Evolutionary conservation across 352 stramenopile species (phyloP).

Genomic region (Phytophthora lateralis): DNA sequence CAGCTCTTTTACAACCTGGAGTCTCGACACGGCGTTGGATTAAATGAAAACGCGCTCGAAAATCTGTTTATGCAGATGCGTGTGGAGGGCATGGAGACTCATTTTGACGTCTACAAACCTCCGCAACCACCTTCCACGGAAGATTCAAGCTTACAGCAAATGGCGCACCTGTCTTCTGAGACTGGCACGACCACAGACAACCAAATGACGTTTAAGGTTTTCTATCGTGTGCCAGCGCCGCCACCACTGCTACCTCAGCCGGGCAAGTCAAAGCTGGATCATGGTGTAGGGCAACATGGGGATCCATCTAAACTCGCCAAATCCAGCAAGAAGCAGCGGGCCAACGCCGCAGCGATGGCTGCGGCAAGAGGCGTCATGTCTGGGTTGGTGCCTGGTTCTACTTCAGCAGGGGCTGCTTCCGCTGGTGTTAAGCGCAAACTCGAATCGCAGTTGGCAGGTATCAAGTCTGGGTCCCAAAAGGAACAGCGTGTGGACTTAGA

Average conservation of each 20-base stretch:
- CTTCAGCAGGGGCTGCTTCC: slow-evolving; percentile 2
- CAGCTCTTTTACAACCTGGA: slow-evolving; percentile 48
- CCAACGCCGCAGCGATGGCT: slow-evolving; percentile 19
- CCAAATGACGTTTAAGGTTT: slow-evolving; percentile 65
- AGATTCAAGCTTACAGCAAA: not conserved
- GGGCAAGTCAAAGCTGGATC: slow-evolving; percentile 36
- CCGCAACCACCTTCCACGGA: slow-evolving; percentile 36
- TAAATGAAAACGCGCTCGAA: slow-evolving; percentile 41
- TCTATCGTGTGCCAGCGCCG: slow-evolving; percentile 68
- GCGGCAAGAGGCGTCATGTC: slow-evolving; percentile 8
- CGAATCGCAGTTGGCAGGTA: slow-evolving; percentile 43
- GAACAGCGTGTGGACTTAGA: slow-evolving; percentile 80
- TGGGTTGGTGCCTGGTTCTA: slow-evolving; percentile 16
- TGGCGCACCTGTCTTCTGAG: slow-evolving; percentile 32
- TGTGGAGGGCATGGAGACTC: slow-evolving; percentile 57
- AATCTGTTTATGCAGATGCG: slow-evolving; percentile 56
- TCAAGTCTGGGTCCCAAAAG: slow-evolving; percentile 47
- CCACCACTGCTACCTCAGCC: slow-evolving; percentile 35
- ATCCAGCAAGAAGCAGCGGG: slow-evolving; percentile 63
- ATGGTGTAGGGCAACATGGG: slow-evolving; percentile 29
- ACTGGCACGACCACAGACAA: slow-evolving; percentile 26
- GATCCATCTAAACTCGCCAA: slow-evolving; percentile 49
- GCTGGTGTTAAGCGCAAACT: slow-evolving; percentile 73
- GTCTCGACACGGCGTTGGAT: not conserved
- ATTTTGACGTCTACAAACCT: slow-evolving; percentile 62